A percentile compares a stretch with the other conserved stretches of the same genome.
Conservation (phyloP, 2,329 filamentous ascomycete species). For the Xylaria sp. region DNA sequence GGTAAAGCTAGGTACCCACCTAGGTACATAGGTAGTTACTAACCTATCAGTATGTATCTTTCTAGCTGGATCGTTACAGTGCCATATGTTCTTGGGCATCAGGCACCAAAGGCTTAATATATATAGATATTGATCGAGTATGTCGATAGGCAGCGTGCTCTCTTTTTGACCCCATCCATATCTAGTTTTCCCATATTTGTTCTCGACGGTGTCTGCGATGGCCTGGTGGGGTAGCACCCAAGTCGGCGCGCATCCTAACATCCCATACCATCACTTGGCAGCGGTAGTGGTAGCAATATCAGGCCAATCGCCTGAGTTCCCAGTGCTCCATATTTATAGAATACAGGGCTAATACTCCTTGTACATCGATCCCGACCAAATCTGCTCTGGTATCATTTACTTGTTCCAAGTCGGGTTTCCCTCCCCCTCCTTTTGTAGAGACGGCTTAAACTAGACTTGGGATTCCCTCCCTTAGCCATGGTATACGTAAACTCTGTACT, state of each 20-base stretch:
- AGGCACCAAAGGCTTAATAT: too few species aligned
- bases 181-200: conserved; percentile 21
- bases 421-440: too few species aligned
- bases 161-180: not conserved
- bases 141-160: not conserved
- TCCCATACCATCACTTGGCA: not conserved
- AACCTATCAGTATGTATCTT: too few species aligned
- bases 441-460: conserved; percentile 2
- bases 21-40: too few species aligned
- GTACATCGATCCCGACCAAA: conserved; percentile 1
- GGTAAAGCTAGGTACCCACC: too few species aligned
- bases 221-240: conserved; percentile 15
- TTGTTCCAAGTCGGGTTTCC: not conserved
- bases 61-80: too few species aligned
- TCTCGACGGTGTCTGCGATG: conserved; percentile 6
- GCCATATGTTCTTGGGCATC: too few species aligned
- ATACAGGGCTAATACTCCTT: not conserved
- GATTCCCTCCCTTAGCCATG: conserved; percentile 8
- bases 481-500: conserved; percentile 26
- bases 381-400: not conserved
- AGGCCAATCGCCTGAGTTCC: not conserved
- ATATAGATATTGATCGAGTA: not conserved
- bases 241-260: conserved; percentile 4
- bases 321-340: not conserved
- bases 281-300: not conserved